These are phyloP conservation scores for Incumbomyces delicatus DNA, from an alignment of 2,329 filamentous ascomycete species.

Conservation along the genomic window DNA sequence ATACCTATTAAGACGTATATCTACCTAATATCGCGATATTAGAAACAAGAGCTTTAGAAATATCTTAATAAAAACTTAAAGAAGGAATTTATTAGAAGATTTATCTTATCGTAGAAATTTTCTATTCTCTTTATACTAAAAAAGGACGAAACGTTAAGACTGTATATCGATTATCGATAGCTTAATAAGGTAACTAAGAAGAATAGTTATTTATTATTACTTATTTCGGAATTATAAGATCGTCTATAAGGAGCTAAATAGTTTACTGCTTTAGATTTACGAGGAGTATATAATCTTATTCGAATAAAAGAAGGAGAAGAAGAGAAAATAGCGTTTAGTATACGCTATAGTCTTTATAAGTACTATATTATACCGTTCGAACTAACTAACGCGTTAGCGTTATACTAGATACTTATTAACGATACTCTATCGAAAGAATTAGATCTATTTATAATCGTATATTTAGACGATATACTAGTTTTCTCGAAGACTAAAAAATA, in stretches of 20 bases:
- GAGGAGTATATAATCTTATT: slow-evolving; percentile 3
- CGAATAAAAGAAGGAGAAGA: not conserved
- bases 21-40: not conserved
- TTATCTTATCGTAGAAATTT: not conserved
- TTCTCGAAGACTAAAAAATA: slow-evolving; percentile 2
- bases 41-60: not conserved
- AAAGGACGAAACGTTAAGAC: not conserved
- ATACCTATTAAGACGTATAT: not conserved
- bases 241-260: not conserved
- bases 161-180: slow-evolving; percentile 2
- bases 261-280: slow-evolving; percentile 1
- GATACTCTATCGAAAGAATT: slow-evolving; percentile 5
- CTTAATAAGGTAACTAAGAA: slow-evolving; percentile 1
- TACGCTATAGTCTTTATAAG: slow-evolving; percentile 12
- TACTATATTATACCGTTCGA: slow-evolving; percentile 14
- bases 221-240: not conserved
- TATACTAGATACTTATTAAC: slow-evolving; percentile 16
- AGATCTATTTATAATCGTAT: slow-evolving; percentile 9
- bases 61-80: not conserved
- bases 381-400: slow-evolving; percentile 8
- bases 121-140: slow-evolving; percentile 4
- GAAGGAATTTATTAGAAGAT: not conserved
- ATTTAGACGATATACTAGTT: slow-evolving; percentile 15
- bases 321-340: slow-evolving; percentile 13
- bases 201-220: not conserved